Evolutionary conservation across 2,329 filamentous ascomycete species (phyloP), one percentile per base, ranked within the genome.

Genomic region (Ceratocystis eucalypticola): DNA sequence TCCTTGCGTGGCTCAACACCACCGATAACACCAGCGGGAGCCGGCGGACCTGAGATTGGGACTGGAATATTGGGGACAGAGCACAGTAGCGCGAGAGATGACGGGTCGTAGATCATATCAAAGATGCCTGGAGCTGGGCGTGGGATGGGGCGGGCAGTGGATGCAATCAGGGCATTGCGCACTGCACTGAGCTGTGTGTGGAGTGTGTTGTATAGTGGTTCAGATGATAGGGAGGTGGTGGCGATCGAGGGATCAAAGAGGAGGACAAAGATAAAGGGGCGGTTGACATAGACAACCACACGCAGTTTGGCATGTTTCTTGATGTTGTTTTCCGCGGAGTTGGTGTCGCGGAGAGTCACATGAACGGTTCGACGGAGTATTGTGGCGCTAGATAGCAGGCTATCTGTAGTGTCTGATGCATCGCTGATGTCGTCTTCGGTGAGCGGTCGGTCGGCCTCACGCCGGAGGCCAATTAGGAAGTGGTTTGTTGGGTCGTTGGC

Each of bases 191-290:
- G 78, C 70, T 88, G 84, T 69, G 81, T 75, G 70, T 87, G 84
- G 25, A 88, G 75, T 1, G 81, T 82, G 59, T 79, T 79, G 72
- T 87, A 87, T 6, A 86, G 74, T 0, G 76, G 71, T n/a, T 81
- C 77, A 73, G 78, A 81, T 3, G 80, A 80, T 1, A 86, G 74
- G 1, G 84, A 82, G 65, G 83, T 79, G 5, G 87, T 86, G 61
- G 79, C 79, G 53, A 61, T 86, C 61, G 79, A 79, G 15, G 77
- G 72, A 10, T 73, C 71, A 74, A 93, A 93, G 3, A 94, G 77
- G 68, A 94, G 87, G 1, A 86, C 83, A 73, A 89, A 92, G 61
- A 93, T 82, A 74, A 93, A 93, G 0, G 89, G 89, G 28, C 81
- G 82, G 73, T 86, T 84, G 59, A 87, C 82, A 72, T 91, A 92